These are phyloP conservation scores for Alloteropsis semialata DNA, from an alignment of 176 grass and related monocot species.

Conservation along the genomic window DNA sequence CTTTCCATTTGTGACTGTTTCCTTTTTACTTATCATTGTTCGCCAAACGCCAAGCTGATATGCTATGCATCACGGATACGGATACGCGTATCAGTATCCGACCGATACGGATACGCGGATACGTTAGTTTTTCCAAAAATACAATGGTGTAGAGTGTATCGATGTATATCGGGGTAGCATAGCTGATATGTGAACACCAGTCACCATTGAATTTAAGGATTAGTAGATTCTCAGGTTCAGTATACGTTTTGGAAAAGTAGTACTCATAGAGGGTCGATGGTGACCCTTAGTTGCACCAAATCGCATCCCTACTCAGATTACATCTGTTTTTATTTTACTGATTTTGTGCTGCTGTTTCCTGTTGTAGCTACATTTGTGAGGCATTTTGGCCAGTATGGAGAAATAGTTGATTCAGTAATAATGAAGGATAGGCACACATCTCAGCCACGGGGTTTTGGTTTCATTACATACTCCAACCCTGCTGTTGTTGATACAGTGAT, in stretches of 20 bases:
- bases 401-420: conserved; percentile 88
- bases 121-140: no score
- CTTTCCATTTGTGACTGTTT: background rate
- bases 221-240: background rate
- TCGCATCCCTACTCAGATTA: background rate
- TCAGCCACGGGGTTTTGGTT: conserved; percentile 92
- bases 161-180: no score
- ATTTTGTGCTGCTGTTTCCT: conserved; percentile 15
- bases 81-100: no score
- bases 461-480: conserved; percentile 85
- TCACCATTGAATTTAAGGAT: background rate
- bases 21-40: conserved; percentile 1
- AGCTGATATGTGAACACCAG: background rate
- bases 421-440: conserved; percentile 83
- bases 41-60: no score
- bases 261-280: background rate
- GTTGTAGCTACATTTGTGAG: conserved; percentile 55
- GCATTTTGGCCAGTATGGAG: conserved; percentile 87
- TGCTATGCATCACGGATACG: no score
- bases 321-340: background rate
- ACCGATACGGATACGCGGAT: no score
- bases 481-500: conserved; percentile 78
- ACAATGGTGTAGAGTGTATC: no score
- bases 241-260: background rate
- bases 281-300: background rate